phyloP scores from a whole-genome alignment of 495 filamentous ascomycete species.

The Neurospora sp. region DNA sequence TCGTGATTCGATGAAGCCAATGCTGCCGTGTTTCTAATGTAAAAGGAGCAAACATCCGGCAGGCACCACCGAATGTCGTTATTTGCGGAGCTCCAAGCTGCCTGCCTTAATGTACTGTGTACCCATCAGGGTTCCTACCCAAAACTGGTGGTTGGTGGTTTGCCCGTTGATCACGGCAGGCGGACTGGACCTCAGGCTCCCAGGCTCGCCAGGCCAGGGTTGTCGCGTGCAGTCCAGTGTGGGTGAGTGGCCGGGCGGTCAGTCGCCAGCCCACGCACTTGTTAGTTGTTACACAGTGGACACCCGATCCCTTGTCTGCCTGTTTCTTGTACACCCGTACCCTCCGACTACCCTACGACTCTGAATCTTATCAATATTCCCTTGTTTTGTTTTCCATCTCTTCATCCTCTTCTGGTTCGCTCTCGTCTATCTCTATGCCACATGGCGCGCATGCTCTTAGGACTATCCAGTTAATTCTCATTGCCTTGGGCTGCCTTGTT shows the following conservation, averaged over 20 bases:
- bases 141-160: not conserved
- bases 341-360: not conserved
- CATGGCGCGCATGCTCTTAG: not conserved
- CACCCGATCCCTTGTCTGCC: not conserved
- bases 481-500: not conserved
- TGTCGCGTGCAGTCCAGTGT: not conserved
- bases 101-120: not conserved
- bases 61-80: not conserved
- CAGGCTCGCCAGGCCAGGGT: not conserved
- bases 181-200: not conserved
- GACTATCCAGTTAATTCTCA: not conserved
- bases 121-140: not conserved
- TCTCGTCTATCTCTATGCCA: not conserved
- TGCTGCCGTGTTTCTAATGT: not conserved
- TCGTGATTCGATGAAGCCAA: not conserved
- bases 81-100: not conserved
- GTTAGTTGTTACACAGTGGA: not conserved
- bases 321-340: not conserved
- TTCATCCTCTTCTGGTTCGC: not conserved
- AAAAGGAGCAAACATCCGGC: not conserved
- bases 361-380: not conserved
- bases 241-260: not conserved
- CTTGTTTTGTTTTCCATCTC: not conserved
- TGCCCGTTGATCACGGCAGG: not conserved
- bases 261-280: not conserved